Evolutionary conservation across 495 filamentous ascomycete species (phyloP).

Genomic region (Penicilliopsis zonata): DNA sequence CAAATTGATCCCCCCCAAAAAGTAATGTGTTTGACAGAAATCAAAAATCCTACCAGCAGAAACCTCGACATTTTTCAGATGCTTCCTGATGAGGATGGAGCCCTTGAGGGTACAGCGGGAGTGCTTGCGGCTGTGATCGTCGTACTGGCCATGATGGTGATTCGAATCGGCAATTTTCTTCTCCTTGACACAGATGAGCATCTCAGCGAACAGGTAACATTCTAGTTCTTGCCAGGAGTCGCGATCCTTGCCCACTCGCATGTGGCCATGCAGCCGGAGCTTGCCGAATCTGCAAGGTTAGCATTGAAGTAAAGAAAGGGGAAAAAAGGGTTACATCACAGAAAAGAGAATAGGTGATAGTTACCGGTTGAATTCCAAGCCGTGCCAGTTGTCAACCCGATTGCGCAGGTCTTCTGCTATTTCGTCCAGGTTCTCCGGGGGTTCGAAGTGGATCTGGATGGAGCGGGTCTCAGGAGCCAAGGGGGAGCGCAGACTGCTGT

Average conservation of each 20-base stretch:
- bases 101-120: constrained; percentile 86
- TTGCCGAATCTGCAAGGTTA: constrained; percentile 68
- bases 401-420: constrained; percentile 77
- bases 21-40: constrained; percentile 1
- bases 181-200: constrained; percentile 99
- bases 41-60: constrained; percentile 38
- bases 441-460: constrained; percentile 27
- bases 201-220: constrained; percentile 94
- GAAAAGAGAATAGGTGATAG: no score
- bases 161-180: constrained; percentile 54
- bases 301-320: constrained; percentile 9
- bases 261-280: constrained; percentile 78
- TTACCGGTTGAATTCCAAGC: constrained; percentile 84
- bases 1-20: background rate
- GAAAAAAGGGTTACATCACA: no score
- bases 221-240: constrained; percentile 97
- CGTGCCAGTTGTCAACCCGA: constrained; percentile 97
- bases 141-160: constrained; percentile 43
- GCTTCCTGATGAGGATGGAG: constrained; percentile 97
- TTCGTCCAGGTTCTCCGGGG: constrained; percentile 59
- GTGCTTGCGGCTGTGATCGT: constrained; percentile 47
- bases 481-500: constrained; percentile 16
- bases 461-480: constrained; percentile 19
- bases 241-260: constrained; percentile 92
- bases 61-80: constrained; percentile 82